Conservation (phyloP, 352 stramenopile species). For the Pilasporangium apinafurcum region DNA sequence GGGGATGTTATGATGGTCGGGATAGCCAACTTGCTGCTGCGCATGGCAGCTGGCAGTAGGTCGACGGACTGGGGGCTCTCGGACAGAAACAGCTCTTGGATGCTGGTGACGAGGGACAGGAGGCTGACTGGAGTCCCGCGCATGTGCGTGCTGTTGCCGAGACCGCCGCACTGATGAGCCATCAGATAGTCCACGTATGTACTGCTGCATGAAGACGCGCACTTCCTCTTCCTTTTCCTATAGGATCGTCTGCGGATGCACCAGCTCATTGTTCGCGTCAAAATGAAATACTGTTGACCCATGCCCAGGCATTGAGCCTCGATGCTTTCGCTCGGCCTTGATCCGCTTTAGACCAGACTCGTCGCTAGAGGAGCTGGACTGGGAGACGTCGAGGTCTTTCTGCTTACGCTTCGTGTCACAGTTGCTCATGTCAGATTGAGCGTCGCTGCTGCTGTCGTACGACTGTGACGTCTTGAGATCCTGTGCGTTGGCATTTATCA, state of each 20-base stretch:
- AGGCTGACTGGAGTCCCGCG: too few relatives aligned
- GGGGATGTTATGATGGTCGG: too few relatives aligned
- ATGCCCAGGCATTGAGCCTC: neutral
- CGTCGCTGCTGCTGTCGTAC: slow-evolving; percentile 50
- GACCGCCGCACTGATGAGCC: too few relatives aligned
- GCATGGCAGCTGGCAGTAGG: too few relatives aligned
- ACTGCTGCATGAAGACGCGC: slow-evolving; percentile 50
- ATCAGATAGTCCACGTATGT: slow-evolving; percentile 49
- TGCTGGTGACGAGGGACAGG: too few relatives aligned
- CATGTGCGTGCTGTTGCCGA: too few relatives aligned
- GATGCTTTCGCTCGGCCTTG: too few relatives aligned
- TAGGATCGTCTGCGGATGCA: slow-evolving; percentile 43
- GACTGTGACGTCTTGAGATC: slow-evolving; percentile 56
- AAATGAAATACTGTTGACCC: slow-evolving; percentile 41
- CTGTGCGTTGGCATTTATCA: too few relatives aligned
- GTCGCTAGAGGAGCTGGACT: slow-evolving; percentile 22
- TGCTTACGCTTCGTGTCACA: slow-evolving; percentile 40
- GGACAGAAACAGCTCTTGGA: too few relatives aligned
- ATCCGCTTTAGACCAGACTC: slow-evolving; percentile 20
- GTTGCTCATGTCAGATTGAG: slow-evolving; percentile 34
- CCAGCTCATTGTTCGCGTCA: slow-evolving; percentile 24
- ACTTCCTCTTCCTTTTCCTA: slow-evolving; percentile 39
- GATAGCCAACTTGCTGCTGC: too few relatives aligned
- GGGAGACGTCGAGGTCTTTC: slow-evolving; percentile 15
- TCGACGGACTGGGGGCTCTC: too few relatives aligned